Base-by-base conservation (phyloP, 495 filamentous ascomycete species). In the Lasiosphaeria miniovina region DNA sequence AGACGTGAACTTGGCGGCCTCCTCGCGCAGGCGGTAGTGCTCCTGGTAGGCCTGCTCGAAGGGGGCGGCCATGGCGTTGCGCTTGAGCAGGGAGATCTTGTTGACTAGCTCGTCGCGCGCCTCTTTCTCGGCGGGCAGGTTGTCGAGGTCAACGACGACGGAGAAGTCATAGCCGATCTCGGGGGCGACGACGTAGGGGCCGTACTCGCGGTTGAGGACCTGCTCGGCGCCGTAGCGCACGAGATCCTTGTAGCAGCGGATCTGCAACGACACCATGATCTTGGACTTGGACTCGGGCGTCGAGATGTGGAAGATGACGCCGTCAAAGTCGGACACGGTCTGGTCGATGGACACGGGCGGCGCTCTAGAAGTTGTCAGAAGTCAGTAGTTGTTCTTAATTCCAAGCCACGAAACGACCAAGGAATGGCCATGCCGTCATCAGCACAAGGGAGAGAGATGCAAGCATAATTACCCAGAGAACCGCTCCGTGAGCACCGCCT, bases 41-140 rank as follows among this genome's bases (percentile, higher is more conserved):
- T 96, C 92, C 65, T 96, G 85, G 73, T 98, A 98, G 10, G 94
- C 94, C 67, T 90, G 86, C 77, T 98, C 94, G 71, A 98, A 98
- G 2, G 94, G 94, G 36, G 94, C 92, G 48, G 94, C 94, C 94
- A 98, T 98, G 57, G 89, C 91, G 73, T 98, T 97, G 59, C 94
- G 91, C 80, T 96, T 98, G 61, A 98, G 73, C 54, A 98, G 78
- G 33, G 91, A 88, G 54, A 98, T 83, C 65, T 90, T 86, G 70
- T 84, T 87, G 66, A 97, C 84, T 61, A 98, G 79, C 61, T 90
- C 92, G 55, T 96, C 91, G 63, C 85, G 83, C 50, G 78, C 90
- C 70, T 93, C 90, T 86, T 85, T 85, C 33, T 88, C 88, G 17
- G 80, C 86, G 3, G 94, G 93, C 17, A 98, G 80, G 48, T 88